Percentiles rank a stretch among this genome's conserved stretches.
Conservation (phyloP, 495 filamentous ascomycete genomes). For the Penicillium flavigenum region DNA sequence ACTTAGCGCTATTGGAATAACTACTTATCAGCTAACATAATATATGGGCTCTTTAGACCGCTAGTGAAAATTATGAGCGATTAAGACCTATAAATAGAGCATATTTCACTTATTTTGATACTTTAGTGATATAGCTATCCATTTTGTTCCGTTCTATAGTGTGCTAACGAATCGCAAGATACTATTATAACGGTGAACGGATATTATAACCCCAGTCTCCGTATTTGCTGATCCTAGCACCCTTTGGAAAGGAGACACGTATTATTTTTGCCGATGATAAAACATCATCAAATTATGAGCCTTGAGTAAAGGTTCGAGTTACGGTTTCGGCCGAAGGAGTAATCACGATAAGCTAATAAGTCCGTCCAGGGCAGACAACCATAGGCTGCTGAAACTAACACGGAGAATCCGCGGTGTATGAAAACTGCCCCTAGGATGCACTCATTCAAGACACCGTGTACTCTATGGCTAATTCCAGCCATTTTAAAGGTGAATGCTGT, state of each 20-base stretch:
- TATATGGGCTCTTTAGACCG: neutral
- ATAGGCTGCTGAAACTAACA: no score
- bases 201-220: neutral
- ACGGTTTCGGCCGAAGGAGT: neutral
- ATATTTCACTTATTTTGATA: neutral
- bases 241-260: neutral
- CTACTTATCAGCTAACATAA: neutral
- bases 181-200: neutral
- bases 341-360: neutral
- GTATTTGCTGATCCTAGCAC: neutral
- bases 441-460: no score
- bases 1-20: neutral
- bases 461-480: no score
- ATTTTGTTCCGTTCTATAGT: neutral
- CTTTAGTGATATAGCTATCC: neutral
- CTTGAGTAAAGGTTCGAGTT: neutral
- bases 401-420: no score
- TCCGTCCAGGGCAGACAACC: neutral
- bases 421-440: no score
- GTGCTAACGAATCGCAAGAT: no score
- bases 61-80: neutral
- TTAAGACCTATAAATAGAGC: neutral
- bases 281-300: neutral
- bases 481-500: no score
- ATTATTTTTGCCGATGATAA: neutral